Percentiles rank a stretch among this genome's conserved stretches.
These are phyloP conservation scores for Rhizopus stolonifer DNA, from an alignment of 371 early-diverging fungal species.

Conservation along the genomic window DNA sequence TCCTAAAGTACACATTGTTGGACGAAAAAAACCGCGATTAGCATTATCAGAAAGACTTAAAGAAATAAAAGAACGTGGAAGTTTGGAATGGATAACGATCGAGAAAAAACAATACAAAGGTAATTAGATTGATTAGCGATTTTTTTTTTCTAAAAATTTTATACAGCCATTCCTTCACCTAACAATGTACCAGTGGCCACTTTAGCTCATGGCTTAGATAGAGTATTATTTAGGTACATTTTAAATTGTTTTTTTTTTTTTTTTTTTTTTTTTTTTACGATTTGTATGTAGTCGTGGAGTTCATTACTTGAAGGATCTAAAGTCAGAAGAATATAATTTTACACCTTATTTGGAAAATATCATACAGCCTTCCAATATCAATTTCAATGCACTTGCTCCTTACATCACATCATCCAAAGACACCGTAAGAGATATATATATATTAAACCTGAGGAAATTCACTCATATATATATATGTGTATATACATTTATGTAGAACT, in stretches of 20 bases:
- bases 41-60: constrained; percentile 3
- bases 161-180: constrained; percentile 24
- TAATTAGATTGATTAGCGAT: background rate
- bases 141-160: background rate
- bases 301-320: constrained; percentile 81
- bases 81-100: constrained; percentile 3
- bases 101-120: constrained; percentile 2
- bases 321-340: constrained; percentile 78
- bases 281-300: constrained; percentile 70
- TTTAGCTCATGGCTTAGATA: constrained; percentile 79
- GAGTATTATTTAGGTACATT: constrained; percentile 76
- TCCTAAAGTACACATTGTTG: constrained; percentile 6
- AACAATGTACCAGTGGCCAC: constrained; percentile 28
- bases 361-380: constrained; percentile 76
- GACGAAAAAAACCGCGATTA: background rate
- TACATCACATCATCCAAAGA: constrained; percentile 85
- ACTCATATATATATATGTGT: no score
- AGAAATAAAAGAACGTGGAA: background rate
- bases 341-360: constrained; percentile 75
- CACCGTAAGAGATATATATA: constrained; percentile 24
- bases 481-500: constrained; percentile 23
- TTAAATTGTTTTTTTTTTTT: background rate
- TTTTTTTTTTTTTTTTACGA: background rate
- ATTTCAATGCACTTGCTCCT: constrained; percentile 73
- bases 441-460: background rate